These are phyloP conservation scores for Phoma herbarum DNA, from an alignment of 2,329 filamentous ascomycete genomes.

Conservation along the genomic window DNA sequence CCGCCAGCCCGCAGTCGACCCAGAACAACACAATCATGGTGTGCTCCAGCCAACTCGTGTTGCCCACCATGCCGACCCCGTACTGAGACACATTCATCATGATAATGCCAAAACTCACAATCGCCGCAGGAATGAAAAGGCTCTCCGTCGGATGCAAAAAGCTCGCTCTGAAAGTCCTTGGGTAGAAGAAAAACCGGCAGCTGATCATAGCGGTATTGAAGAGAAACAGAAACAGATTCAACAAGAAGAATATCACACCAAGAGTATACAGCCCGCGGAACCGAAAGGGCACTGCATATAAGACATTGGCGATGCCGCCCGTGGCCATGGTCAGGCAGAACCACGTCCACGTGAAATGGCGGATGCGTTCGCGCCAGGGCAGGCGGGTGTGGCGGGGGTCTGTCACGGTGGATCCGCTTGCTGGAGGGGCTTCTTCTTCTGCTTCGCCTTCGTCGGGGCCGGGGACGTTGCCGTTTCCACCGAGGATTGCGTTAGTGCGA, in stretches of 20 bases:
- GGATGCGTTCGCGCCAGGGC: constrained; percentile 57
- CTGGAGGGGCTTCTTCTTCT: background rate
- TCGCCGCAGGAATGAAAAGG: constrained; percentile 75
- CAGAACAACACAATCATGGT: constrained; percentile 76
- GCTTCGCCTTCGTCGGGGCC: background rate
- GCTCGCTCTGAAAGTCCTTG: constrained; percentile 74
- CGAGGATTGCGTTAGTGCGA: background rate
- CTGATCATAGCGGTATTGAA: constrained; percentile 73
- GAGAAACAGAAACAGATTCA: constrained; percentile 69
- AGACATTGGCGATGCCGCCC: constrained; percentile 67
- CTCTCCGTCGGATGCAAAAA: constrained; percentile 81
- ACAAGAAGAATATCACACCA: constrained; percentile 59
- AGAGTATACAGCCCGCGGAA: constrained; percentile 58
- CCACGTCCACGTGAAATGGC: constrained; percentile 78
- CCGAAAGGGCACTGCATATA: constrained; percentile 58
- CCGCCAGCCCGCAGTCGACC: constrained; percentile 74
- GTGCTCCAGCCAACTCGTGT: constrained; percentile 58
- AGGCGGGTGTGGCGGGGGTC: constrained; percentile 6
- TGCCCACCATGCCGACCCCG: constrained; percentile 64
- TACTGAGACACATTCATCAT: constrained; percentile 78
- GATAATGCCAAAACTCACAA: constrained; percentile 71
- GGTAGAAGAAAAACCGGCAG: constrained; percentile 73
- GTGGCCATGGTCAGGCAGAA: constrained; percentile 76
- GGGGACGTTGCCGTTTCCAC: constrained; percentile 5
- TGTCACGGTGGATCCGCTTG: background rate